These are phyloP conservation scores for Vigna mungo DNA, from an alignment of 306 rosid genomes.

Conservation along the genomic window DNA sequence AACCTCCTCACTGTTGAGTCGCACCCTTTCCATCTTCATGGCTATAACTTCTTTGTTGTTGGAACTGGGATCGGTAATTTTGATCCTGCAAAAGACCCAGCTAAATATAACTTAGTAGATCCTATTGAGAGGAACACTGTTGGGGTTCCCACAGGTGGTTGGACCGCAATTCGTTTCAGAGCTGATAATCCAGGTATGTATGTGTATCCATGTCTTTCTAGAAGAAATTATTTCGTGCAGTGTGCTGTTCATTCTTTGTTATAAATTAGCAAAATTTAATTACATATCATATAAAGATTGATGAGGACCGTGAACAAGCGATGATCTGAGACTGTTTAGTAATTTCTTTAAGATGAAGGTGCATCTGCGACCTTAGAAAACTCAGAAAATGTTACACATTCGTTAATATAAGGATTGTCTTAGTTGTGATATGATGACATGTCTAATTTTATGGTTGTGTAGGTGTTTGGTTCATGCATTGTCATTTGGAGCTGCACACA, in stretches of 20 bases:
- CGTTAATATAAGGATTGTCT: background rate
- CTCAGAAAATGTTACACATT: background rate
- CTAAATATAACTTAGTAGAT: conserved; percentile 76
- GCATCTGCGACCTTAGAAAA: background rate
- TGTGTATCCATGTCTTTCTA: background rate
- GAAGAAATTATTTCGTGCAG: background rate
- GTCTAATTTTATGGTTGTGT: conserved; percentile 25
- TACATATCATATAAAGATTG: no score
- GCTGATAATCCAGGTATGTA: conserved; percentile 89
- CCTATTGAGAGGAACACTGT: conserved; percentile 87
- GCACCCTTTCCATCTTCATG: conserved; percentile 84
- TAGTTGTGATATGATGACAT: conserved; percentile 2
- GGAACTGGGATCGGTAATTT: conserved; percentile 89
- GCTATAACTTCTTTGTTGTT: conserved; percentile 63
- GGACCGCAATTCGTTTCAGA: conserved; percentile 82
- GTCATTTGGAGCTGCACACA: conserved; percentile 89
- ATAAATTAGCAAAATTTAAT: background rate
- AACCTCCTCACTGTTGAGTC: conserved; percentile 87
- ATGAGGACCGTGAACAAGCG: background rate
- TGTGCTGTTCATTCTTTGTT: background rate
- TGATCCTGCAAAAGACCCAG: conserved; percentile 73
- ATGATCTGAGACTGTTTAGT: background rate
- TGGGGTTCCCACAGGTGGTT: conserved; percentile 94
- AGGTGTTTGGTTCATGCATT: conserved; percentile 96
- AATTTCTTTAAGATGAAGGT: background rate